These are phyloP conservation scores for Spiraea crenata DNA, from an alignment of 331 rosid species.

Conservation along the genomic window DNA sequence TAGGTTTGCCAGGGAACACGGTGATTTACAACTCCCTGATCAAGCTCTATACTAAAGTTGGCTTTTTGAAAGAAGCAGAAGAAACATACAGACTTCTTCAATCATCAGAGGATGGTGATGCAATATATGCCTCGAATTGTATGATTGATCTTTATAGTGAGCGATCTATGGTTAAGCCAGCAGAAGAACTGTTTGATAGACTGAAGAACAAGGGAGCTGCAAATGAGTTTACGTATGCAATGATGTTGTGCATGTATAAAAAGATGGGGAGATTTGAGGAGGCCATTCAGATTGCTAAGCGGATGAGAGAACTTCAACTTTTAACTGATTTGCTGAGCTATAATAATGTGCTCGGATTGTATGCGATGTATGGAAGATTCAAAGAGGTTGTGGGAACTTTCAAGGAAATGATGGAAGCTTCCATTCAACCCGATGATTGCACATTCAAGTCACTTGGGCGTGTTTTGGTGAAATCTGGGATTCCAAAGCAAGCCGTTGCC, in stretches of 20 bases:
- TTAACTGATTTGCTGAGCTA: constrained; percentile 67
- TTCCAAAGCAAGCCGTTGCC: constrained; percentile 64
- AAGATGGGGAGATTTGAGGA: constrained; percentile 61
- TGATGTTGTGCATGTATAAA: constrained; percentile 85
- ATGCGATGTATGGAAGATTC: constrained; percentile 67
- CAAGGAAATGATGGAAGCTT: constrained; percentile 51
- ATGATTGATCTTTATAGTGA: constrained; percentile 77
- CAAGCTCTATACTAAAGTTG: constrained; percentile 78
- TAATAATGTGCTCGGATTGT: constrained; percentile 64
- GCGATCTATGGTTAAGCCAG: constrained; percentile 68
- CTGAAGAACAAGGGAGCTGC: constrained; percentile 58
- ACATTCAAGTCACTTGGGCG: constrained; percentile 62
- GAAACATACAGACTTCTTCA: constrained; percentile 65
- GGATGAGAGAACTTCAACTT: constrained; percentile 59
- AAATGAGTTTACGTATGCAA: constrained; percentile 74
- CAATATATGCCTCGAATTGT: constrained; percentile 73
- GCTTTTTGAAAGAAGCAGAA: constrained; percentile 67
- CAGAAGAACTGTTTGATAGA: constrained; percentile 59
- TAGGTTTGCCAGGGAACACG: constrained; percentile 62
- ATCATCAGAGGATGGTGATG: constrained; percentile 56
- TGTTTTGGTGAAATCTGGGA: constrained; percentile 70
- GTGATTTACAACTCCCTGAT: constrained; percentile 73
- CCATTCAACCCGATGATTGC: constrained; percentile 49
- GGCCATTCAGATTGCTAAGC: constrained; percentile 60
- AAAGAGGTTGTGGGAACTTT: constrained; percentile 59